Conservation (phyloP, 176 grass and related monocot species). For the Bromus sterilis region DNA sequence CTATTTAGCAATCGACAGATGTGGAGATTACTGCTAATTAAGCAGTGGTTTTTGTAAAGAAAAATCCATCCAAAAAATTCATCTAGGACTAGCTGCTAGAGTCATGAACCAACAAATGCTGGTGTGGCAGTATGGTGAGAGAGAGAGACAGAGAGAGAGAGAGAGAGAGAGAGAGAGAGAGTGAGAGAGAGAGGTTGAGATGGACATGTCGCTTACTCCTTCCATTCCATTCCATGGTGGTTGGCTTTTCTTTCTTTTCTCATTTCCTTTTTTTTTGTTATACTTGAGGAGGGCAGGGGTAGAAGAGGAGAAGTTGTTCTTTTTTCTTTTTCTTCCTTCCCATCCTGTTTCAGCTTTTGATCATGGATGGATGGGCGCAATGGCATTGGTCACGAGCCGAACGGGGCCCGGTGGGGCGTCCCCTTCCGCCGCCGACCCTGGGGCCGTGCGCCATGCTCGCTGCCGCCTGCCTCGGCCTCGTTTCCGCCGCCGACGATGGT, state of each 20-base stretch:
- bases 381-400: conserved; percentile 43
- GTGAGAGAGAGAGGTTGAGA: background rate
- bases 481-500: background rate
- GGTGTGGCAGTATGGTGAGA: background rate
- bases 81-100: background rate
- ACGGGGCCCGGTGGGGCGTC: conserved; percentile 62
- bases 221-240: conserved; percentile 23
- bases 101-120: conserved; percentile 20
- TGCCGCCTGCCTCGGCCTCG: background rate
- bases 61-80: background rate
- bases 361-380: background rate
- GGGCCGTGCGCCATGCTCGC: conserved; percentile 6
- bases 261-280: background rate
- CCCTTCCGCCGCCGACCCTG: conserved; percentile 60
- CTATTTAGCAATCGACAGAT: background rate
- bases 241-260: conserved; percentile 17
- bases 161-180: background rate
- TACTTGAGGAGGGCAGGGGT: no score
- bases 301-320: background rate
- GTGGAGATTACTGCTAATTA: background rate
- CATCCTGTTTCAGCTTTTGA: background rate
- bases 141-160: background rate
- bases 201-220: conserved; percentile 13
- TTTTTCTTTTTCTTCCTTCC: background rate
- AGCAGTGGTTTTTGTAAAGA: background rate